Evolutionary conservation across 805 yeast species (phyloP), one percentile per base, ranked within the genome.

Genomic region (Pichia scutulata): DNA sequence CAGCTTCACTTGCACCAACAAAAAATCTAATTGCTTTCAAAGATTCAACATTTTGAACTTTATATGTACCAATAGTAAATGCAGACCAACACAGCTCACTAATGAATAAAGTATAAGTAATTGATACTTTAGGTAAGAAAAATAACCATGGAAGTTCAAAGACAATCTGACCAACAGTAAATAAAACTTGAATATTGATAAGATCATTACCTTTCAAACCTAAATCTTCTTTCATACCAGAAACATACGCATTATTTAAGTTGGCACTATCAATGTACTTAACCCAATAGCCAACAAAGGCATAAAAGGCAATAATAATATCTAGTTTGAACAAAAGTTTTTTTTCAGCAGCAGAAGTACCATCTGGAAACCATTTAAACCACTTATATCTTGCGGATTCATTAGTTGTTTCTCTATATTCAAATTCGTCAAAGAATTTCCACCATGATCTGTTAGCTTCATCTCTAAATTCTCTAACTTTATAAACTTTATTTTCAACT

Each of bases 31-130:
- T 65, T 1, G 77, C 88, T 62, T 80, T 76, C 39, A 86, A 66
- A 36, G 78, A 78, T 2, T 69, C 65, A 16, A 77, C 76, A 12
- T 69, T 71, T 22, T 73, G 67, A 13, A 78, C 80, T 55, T 71
- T 72, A 59, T 73, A 81, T 43, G 78, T 70, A 13, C 76, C 74
- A 41, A 83, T 69, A 2, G 89, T 84, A 51, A 84, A 73, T 48
- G 83, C 67, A 1, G 87, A 77, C 90, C 89, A 86, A 36, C 78
- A 70, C 39, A 84, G 57, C 60, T 86, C 93, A 64, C 77, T 70
- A 2, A 68, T 52, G 1, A 84, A 83, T 39, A 79, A 62, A 12
- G 75, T 67, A 64, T 70, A 69, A 66, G 76, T 78, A 51, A 83
- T 69, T 7, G 84, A 84, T 36, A 71, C 67, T 39, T 80, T 73